Evolutionary conservation across 176 grass and related monocot genomes (phyloP).

Genomic region (Cocos nucifera): DNA sequence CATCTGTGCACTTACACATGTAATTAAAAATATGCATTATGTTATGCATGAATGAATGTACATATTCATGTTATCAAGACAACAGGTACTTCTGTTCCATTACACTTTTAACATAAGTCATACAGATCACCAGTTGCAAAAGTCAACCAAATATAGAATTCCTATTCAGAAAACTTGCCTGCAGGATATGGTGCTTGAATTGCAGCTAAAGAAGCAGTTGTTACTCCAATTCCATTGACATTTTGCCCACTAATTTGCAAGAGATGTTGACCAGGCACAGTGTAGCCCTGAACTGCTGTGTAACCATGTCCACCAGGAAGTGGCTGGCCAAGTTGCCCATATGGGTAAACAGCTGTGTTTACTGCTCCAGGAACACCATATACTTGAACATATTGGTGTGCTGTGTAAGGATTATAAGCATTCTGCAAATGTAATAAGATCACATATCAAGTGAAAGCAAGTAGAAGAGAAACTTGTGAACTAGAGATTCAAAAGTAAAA

Average conservation of each 20-base stretch:
- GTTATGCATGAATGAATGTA: too few species aligned
- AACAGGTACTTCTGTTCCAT: background rate
- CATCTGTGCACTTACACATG: too few species aligned
- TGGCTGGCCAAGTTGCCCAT: conserved; percentile 53
- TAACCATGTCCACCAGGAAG: conserved; percentile 39
- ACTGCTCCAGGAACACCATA: conserved; percentile 44
- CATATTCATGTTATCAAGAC: too few species aligned
- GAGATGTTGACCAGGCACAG: conserved; percentile 32
- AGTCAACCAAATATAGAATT: conserved; percentile 1
- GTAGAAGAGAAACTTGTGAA: background rate
- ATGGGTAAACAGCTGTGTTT: conserved; percentile 52
- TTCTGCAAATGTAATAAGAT: conserved; percentile 55
- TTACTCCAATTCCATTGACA: conserved; percentile 29
- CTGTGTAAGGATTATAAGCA: conserved; percentile 59
- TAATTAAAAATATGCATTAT: too few species aligned
- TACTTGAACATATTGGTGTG: conserved; percentile 52
- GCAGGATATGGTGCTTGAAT: conserved; percentile 52
- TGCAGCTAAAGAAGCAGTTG: conserved; percentile 22
- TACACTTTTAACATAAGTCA: background rate
- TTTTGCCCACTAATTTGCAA: conserved; percentile 42
- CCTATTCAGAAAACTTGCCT: conserved; percentile 31
- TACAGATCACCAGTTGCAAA: background rate
- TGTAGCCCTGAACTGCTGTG: conserved; percentile 37
- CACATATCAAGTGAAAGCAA: conserved; percentile 34
- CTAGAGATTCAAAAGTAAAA: background rate